A percentile compares a stretch with the other conserved stretches of the same genome.
Conservation (phyloP, 2,329 filamentous ascomycete genomes). For the Emericellopsis atlantica region DNA sequence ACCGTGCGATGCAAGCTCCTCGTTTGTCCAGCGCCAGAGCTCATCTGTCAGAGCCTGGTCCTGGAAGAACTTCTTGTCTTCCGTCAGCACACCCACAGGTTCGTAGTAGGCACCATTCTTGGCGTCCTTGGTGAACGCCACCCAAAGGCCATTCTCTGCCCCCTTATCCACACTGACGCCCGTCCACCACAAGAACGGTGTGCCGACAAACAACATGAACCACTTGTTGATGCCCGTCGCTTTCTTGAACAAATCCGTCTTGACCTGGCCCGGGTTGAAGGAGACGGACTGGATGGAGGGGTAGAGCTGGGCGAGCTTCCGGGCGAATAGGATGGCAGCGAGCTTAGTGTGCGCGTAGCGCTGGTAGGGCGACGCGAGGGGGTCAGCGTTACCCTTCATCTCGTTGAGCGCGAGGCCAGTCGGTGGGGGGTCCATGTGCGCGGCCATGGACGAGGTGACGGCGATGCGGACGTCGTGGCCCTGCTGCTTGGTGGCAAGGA, state of each 20-base stretch:
- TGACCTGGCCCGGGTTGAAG: constrained; percentile 32
- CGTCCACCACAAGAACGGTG: neutral
- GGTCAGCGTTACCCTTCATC: neutral
- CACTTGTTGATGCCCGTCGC: neutral
- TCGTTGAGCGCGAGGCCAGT: neutral
- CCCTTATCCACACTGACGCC: neutral
- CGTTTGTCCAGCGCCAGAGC: constrained; percentile 1
- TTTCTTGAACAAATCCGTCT: constrained; percentile 12
- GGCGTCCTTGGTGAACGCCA: constrained; percentile 6
- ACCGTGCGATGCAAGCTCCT: neutral
- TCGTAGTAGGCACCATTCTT: constrained; percentile 13
- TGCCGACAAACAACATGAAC: neutral
- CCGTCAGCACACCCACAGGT: neutral
- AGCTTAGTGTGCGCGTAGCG: constrained; percentile 39
- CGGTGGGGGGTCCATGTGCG: neutral
- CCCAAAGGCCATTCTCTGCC: neutral
- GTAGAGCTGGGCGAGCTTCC: constrained; percentile 28
- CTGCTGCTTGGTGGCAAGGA: constrained; percentile 12
- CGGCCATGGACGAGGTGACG: neutral
- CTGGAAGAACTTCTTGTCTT: neutral
- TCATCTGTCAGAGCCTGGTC: neutral
- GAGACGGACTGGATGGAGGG: constrained; percentile 28
- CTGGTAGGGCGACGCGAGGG: constrained; percentile 8
- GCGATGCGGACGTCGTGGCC: constrained; percentile 10
- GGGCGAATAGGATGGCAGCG: constrained; percentile 32